Evolutionary conservation across 1,284 basidiomycete species (phyloP), one percentile per base, ranked within the genome.

Genomic region (Ganoderma resinaceum): DNA sequence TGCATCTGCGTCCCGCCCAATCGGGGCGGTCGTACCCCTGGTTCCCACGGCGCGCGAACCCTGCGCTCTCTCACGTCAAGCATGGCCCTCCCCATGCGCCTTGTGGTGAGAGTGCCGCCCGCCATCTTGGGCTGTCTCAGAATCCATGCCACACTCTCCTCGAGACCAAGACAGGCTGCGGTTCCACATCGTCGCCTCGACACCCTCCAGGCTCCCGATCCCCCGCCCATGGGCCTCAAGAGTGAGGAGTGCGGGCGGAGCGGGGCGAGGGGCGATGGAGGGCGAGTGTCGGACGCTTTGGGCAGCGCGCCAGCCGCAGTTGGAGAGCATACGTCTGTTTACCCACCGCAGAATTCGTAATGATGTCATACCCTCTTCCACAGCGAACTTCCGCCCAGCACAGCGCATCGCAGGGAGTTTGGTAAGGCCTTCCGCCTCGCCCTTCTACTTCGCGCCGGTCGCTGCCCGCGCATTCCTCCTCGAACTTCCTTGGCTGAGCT

Each of bases 1-100:
- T 11, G 46, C 23, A 37, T 37, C 31, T 8, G 37, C 38, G 23
- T 26, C 31, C 14, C 38, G 37, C 63, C 55, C 11, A n/a, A 37
- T 46, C 29, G 55, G 62, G 66, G 23, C 14, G 29, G 26, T 33
- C 33, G 57, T 57, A 37, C 38, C 66, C 64, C 66, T 67, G 62
- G 52, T 3, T 64, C 62, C 58, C 66, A 67, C 66, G 62, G 11
- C 11, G 46, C 46, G 62, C 38, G 31, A 57, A 6, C 66, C 66
- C 62, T 63, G 26, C 16, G 20, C 40, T 59, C 58, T 67, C 62
- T 33, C 66, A 67, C 66, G 66, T 67, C 66, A 67, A 35, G 1
- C 66, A 3, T 14, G 7, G 6, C 1, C 20, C 20, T 31, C 3
- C 18, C 61, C 43, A 52, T 46, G 31, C 46, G 58, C 37, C 33